A percentile compares a stretch with the other conserved stretches of the same genome.
These are phyloP conservation scores for Luzula sylvatica DNA, from an alignment of 176 grass and related monocot genomes.

Conservation along the genomic window DNA sequence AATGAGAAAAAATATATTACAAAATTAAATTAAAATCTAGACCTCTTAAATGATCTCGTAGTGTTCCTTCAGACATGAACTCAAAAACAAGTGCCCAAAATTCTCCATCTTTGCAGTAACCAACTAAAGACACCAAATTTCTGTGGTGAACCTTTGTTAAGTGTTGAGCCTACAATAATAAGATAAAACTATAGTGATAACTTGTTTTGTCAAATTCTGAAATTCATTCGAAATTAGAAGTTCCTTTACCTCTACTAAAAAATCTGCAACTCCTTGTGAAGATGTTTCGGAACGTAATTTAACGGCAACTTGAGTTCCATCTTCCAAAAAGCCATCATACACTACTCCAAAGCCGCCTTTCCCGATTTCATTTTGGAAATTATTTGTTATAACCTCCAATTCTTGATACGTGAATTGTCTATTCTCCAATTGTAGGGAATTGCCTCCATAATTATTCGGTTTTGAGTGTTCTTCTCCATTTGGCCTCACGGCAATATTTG, in stretches of 20 bases:
- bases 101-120: conserved; percentile 55
- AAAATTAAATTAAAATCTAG: background rate
- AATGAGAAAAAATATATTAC: background rate
- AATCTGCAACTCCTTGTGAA: conserved; percentile 36
- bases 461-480: background rate
- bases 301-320: conserved; percentile 49
- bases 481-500: background rate
- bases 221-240: background rate
- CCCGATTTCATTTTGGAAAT: conserved; percentile 38
- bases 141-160: conserved; percentile 54
- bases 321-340: conserved; percentile 35
- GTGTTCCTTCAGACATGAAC: conserved; percentile 54
- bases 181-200: background rate
- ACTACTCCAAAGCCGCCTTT: conserved; percentile 56
- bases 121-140: conserved; percentile 48
- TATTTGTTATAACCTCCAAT: conserved; percentile 33
- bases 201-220: no score
- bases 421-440: conserved; percentile 25
- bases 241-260: conserved; percentile 45
- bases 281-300: conserved; percentile 42
- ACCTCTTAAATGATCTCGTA: conserved; percentile 43
- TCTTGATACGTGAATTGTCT: conserved; percentile 41
- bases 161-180: conserved; percentile 33
- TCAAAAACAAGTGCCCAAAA: conserved; percentile 58
- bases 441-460: background rate